These are phyloP conservation scores for Solanum appendiculatum DNA, from an alignment of 257 asterid genomes.

Conservation along the genomic window DNA sequence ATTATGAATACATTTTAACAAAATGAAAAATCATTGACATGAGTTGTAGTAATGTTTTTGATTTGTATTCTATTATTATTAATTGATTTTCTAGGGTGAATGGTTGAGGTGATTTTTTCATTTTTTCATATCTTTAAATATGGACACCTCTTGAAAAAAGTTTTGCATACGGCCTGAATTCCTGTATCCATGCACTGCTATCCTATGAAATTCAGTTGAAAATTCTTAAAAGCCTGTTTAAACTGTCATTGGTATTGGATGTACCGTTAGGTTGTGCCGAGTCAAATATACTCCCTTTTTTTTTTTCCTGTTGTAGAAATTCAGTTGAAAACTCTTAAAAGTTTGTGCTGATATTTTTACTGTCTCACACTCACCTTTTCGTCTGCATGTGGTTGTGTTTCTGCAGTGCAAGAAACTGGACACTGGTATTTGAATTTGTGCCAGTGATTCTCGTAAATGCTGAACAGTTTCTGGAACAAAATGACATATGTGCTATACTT, in stretches of 20 bases:
- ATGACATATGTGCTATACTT: constrained; percentile 48
- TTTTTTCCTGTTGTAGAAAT: background rate
- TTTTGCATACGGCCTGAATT: background rate
- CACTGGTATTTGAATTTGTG: constrained; percentile 76
- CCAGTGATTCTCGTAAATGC: constrained; percentile 70
- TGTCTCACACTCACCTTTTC: background rate
- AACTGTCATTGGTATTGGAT: background rate
- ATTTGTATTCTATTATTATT: background rate
- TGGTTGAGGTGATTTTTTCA: background rate
- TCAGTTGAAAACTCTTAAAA: too few relatives aligned
- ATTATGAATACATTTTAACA: background rate
- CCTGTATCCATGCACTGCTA: background rate
- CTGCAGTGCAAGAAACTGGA: constrained; percentile 80
- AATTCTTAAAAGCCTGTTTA: background rate
- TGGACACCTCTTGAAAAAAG: background rate
- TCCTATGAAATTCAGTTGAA: background rate
- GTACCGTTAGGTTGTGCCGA: background rate
- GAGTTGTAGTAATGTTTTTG: background rate
- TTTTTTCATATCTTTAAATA: background rate
- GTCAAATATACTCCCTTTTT: background rate
- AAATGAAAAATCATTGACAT: background rate
- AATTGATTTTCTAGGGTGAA: background rate
- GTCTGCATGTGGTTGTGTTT: background rate
- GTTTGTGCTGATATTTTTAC: background rate
- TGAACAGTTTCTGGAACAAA: constrained; percentile 65